Evolutionary conservation across 352 stramenopile species (phyloP), one percentile per base, ranked within the genome.

Genomic region (Phytophthora brassicae): DNA sequence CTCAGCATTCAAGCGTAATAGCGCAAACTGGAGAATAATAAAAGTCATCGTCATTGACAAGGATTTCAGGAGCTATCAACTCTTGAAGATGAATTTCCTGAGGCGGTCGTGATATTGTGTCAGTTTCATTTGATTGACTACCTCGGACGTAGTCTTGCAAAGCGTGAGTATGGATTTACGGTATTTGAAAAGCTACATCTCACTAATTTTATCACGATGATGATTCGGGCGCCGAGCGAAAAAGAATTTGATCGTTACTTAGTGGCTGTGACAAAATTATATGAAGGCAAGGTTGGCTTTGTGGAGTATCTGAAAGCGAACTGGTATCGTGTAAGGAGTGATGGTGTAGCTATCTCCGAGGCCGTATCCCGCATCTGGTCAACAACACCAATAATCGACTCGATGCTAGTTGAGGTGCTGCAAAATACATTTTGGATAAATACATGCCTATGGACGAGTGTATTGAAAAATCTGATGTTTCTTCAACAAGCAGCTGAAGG

Each of bases 331-430:
- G 50, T 17, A 48, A 48, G 23, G 14, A 54, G 4, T 41, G 22
- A 0, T 65, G 48, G 48, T 56, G 20, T 12, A 24, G 12, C 23
- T 59, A 53, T 48, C 29, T 54, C 0, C 22, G 57, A 12, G 46
- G 35, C 14, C 8, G 54, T 24, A 39, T 57, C 4, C 28, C 48
- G 13, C 46, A 65, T 28, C 33, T 65, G 5, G 38, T 36, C 9
- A 59, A 65, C n/a, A 65, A 64, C 47, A 58, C 47, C 0, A 64
- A 47, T 28, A 57, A 53, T 31, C 14, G 56, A 9, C n/a, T 57
- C 2, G 47, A 56, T 20, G 45, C 35, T 11, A 43, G 38, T 9
- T 64, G 56, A 24, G 46, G 36, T 9, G 36, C 46, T 11, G 23
- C 29, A 5, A 64, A 64, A 23, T 20, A 47, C 35, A n/a, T 62